phyloP scores from a whole-genome alignment of 768 basidiomycete species.

The Termitomyces sp. region DNA sequence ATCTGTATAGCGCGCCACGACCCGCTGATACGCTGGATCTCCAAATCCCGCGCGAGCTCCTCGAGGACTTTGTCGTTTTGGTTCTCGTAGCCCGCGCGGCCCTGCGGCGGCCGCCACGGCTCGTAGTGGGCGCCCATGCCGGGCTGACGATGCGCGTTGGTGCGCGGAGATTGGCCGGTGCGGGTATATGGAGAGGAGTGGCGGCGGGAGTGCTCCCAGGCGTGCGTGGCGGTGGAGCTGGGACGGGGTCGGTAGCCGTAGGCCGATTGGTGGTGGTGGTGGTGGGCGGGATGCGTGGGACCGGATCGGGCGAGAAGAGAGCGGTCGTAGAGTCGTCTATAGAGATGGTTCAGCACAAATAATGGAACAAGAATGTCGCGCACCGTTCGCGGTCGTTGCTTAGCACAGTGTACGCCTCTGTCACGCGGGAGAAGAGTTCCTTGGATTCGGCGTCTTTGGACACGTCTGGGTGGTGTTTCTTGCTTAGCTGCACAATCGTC shows the following conservation, averaged over 20 bases:
- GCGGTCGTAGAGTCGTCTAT: slow-evolving; percentile 40
- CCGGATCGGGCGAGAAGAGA: slow-evolving; percentile 20
- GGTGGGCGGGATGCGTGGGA: slow-evolving; percentile 8
- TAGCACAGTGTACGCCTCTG: slow-evolving; percentile 39
- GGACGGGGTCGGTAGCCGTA: slow-evolving; percentile 20
- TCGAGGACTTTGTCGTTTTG: slow-evolving; percentile 18
- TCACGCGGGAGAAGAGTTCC: slow-evolving; percentile 31
- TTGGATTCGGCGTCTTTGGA: slow-evolving; percentile 34
- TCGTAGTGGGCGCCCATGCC: slow-evolving; percentile 7
- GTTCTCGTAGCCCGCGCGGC: slow-evolving; percentile 7
- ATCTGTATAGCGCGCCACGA: slow-evolving; percentile 23
- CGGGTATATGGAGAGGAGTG: slow-evolving; percentile 17
- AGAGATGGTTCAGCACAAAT: not conserved
- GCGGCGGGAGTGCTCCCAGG: slow-evolving; percentile 29
- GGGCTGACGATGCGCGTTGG: not conserved
- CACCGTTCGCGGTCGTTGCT: slow-evolving; percentile 39
- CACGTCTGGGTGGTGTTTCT: slow-evolving; percentile 43
- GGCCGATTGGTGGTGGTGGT: slow-evolving; percentile 11
- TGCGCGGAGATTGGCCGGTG: slow-evolving; percentile 5
- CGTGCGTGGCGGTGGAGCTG: slow-evolving; percentile 24
- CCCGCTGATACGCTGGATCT: slow-evolving; percentile 21
- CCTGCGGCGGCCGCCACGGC: slow-evolving; percentile 6
- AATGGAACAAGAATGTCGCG: not conserved
- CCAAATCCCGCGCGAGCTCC: slow-evolving; percentile 13
- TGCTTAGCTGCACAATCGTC: slow-evolving; percentile 30